Evolutionary conservation across 306 rosid genomes (phyloP), one percentile per base, ranked within the genome.

Genomic region (Vigna radiata): DNA sequence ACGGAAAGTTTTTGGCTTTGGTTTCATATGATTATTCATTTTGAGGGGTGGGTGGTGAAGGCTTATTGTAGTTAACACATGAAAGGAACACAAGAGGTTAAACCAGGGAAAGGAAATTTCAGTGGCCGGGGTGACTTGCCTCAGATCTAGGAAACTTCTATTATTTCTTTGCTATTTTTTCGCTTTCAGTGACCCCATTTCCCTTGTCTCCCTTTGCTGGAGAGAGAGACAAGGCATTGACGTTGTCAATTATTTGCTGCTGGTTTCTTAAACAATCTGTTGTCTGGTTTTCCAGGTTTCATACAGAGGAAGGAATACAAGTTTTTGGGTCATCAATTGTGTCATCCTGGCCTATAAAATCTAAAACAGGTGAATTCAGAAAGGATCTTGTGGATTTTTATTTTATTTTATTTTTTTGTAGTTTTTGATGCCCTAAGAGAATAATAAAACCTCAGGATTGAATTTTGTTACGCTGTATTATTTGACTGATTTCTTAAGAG

Each of bases 91-190:
- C 15, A 56, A 60, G 52, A 74, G 88, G 58, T 46, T 16, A 77
- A 64, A 21, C 63, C 27, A 56, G 44, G 66, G 31, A 58, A 19
- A 18, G 63, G 43, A 31, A 55, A 23, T 82, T 85, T 80, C 86
- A 66, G 74, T 85, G 87, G 83, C 80, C 6, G 46, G 75, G 62
- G 79, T 77, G 75, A 64, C 77, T 86, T 90, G 79, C 87, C 88
- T 79, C 49, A 84, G 89, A 88, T 87, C 77, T 72, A 81, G 88
- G 90, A 70, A 87, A 88, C 85, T 41, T 11, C 29, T 56, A 31
- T 27, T 53, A 15, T 78, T 78, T 71, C 61, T 33, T 21, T 31
- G 1, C 19, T 63, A 7, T 59, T 49, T 53, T 33, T 63, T 74
- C 77, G 58, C 78, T 84, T 78, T 69, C 77, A 48, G 3, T 68